phyloP scores from a whole-genome alignment of 1,139 yeast genomes.

The Yamadazyma mexicana region DNA sequence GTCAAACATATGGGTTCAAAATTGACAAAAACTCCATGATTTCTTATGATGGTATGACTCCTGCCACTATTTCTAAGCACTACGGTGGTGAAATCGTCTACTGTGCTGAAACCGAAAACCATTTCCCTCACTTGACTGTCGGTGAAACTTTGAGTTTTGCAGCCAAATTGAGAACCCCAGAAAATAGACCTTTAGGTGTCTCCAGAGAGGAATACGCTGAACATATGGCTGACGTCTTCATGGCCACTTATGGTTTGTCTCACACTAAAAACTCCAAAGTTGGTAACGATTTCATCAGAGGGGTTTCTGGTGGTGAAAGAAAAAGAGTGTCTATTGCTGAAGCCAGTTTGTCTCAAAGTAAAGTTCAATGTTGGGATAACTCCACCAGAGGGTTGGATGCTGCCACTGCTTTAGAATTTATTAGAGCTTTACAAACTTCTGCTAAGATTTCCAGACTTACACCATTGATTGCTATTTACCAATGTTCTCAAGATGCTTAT shows the following conservation, averaged over 20 bases:
- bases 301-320: slow-evolving; percentile 49
- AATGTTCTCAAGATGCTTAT: slow-evolving; percentile 65
- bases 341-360: slow-evolving; percentile 39
- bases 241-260: slow-evolving; percentile 43
- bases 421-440: slow-evolving; percentile 60
- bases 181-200: slow-evolving; percentile 41
- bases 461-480: slow-evolving; percentile 62
- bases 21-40: slow-evolving; percentile 49
- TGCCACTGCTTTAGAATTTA: slow-evolving; percentile 68
- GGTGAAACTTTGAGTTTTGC: slow-evolving; percentile 51
- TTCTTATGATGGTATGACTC: slow-evolving; percentile 31
- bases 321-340: slow-evolving; percentile 49
- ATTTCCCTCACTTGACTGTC: slow-evolving; percentile 53
- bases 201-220: slow-evolving; percentile 41
- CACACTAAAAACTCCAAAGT: slow-evolving; percentile 38
- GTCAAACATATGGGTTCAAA: slow-evolving; percentile 70
- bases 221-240: slow-evolving; percentile 43
- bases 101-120: slow-evolving; percentile 53
- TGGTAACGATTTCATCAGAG: slow-evolving; percentile 40
- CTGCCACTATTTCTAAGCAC: slow-evolving; percentile 24
- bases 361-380: slow-evolving; percentile 68
- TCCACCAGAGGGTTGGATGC: slow-evolving; percentile 82
- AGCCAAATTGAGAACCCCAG: slow-evolving; percentile 42
- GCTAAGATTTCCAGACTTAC: slow-evolving; percentile 57
- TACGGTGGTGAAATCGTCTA: slow-evolving; percentile 47